Evolutionary conservation across 345 rosid genomes (phyloP).

Genomic region (Sonneratia caseolaris): DNA sequence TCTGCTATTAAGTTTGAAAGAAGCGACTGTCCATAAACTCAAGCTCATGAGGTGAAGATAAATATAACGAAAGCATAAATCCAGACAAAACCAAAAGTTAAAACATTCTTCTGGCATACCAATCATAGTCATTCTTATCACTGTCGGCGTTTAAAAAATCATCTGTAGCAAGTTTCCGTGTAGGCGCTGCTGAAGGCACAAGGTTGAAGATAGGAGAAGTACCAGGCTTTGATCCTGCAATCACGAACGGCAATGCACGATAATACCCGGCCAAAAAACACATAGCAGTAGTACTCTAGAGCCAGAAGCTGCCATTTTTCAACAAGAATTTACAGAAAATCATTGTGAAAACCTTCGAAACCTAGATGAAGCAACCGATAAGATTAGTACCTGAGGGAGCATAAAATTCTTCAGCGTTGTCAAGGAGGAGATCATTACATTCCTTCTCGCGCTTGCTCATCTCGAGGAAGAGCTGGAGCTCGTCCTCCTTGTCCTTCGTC

Average conservation of each 20-base stretch:
- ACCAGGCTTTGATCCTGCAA: slow-evolving; percentile 71
- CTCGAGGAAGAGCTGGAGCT: slow-evolving; percentile 83
- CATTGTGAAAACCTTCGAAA: neutral
- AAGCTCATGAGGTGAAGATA: neutral
- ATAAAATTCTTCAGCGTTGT: slow-evolving; percentile 57
- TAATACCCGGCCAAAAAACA: neutral
- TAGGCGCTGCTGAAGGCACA: slow-evolving; percentile 35
- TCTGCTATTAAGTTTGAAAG: neutral
- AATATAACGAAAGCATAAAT: neutral
- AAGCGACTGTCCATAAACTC: neutral
- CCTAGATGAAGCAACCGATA: neutral
- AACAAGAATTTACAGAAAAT: neutral
- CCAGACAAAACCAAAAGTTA: neutral
- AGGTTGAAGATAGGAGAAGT: slow-evolving; percentile 74
- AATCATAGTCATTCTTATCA: slow-evolving; percentile 94
- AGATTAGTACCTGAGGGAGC: slow-evolving; percentile 49
- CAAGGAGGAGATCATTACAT: slow-evolving; percentile 44
- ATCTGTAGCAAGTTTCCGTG: slow-evolving; percentile 61
- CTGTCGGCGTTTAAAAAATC: slow-evolving; percentile 88
- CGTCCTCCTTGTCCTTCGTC: slow-evolving; percentile 89
- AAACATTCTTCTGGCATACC: slow-evolving; percentile 34
- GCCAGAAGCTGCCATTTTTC: neutral
- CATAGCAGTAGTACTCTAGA: neutral
- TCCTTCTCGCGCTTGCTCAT: slow-evolving; percentile 86
- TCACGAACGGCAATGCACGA: neutral